These are phyloP conservation scores for Chalciporus pseudorubinellus DNA, from an alignment of 768 basidiomycete species.

Conservation along the genomic window DNA sequence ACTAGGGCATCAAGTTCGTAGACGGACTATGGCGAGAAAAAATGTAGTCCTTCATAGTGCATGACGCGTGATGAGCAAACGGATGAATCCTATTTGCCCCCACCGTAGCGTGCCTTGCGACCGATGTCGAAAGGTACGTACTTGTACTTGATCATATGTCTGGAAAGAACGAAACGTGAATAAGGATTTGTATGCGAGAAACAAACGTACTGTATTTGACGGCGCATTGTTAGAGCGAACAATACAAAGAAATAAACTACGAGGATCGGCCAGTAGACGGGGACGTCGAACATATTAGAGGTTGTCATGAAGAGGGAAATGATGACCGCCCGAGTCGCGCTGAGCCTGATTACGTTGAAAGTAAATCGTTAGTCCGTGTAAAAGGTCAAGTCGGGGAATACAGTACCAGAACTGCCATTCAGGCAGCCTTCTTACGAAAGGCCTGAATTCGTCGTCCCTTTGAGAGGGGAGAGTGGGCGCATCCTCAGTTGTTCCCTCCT, in stretches of 20 bases:
- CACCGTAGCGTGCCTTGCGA: conserved; percentile 85
- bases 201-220: conserved; percentile 84
- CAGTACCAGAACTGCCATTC: conserved; percentile 95
- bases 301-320: conserved; percentile 78
- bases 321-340: conserved; percentile 84
- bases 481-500: conserved; percentile 77
- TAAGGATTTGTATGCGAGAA: background rate
- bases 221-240: conserved; percentile 91
- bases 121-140: conserved; percentile 96
- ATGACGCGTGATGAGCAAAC: background rate
- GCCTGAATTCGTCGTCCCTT: conserved; percentile 94
- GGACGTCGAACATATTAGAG: conserved; percentile 88
- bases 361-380: no score
- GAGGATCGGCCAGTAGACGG: conserved; percentile 99
- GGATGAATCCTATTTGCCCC: conserved; percentile 39
- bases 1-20: conserved; percentile 13
- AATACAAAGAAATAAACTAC: conserved; percentile 96
- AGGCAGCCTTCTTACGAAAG: conserved; percentile 92
- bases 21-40: conserved; percentile 4
- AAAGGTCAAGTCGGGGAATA: background rate
- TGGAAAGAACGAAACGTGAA: conserved; percentile 31
- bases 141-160: conserved; percentile 99
- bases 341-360: conserved; percentile 56
- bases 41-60: conserved; percentile 5
- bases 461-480: conserved; percentile 59